Conservation (phyloP, 176 grass and related monocot genomes). For the Tillandsia fasciculata region DNA sequence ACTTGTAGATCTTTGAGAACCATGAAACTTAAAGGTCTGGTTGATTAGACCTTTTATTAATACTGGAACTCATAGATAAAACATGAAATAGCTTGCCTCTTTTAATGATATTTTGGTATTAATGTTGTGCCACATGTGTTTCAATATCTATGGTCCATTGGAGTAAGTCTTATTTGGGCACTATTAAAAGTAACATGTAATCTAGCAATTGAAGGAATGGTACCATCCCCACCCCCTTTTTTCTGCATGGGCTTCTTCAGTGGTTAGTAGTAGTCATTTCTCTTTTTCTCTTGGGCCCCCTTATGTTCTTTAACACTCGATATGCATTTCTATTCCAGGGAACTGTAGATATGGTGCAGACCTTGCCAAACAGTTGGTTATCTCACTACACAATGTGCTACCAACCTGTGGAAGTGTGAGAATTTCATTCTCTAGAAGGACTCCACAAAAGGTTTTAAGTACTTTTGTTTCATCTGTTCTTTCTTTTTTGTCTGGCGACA, state of each 20-base stretch:
- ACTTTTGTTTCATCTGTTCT: not conserved
- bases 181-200: no score
- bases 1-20: no score
- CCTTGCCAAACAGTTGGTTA: conserved; percentile 60
- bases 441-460: conserved; percentile 55
- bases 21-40: no score
- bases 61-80: no score
- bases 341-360: conserved; percentile 82
- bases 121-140: no score
- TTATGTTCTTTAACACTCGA: not conserved
- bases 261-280: not conserved
- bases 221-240: not conserved
- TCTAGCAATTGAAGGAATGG: no score
- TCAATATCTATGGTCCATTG: no score
- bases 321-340: conserved; percentile 25
- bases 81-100: no score
- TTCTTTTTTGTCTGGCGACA: not conserved
- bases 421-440: conserved; percentile 84
- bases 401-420: conserved; percentile 75
- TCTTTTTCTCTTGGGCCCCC: not conserved
- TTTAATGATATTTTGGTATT: no score
- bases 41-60: no score
- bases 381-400: conserved; percentile 56
- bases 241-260: not conserved
- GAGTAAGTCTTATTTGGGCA: no score